Percentiles rank a stretch among this genome's conserved stretches.
These are phyloP conservation scores for Diaporthe sp. DNA, from an alignment of 2,329 filamentous ascomycete species.

Conservation along the genomic window DNA sequence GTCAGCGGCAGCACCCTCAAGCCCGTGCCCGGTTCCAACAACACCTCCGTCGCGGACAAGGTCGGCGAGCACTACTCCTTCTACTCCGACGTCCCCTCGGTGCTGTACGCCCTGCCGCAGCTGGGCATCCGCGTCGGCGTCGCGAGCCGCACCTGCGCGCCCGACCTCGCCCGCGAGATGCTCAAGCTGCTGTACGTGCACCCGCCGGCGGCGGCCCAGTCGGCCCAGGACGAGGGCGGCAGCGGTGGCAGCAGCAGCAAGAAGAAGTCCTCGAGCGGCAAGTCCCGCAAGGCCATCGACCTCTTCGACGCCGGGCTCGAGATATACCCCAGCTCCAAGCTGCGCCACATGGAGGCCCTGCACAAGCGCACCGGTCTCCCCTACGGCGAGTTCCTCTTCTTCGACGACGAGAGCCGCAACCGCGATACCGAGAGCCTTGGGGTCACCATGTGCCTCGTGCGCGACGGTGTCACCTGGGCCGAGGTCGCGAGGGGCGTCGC, in stretches of 20 bases:
- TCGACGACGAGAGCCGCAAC: conserved; percentile 92
- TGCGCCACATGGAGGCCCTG: conserved; percentile 84
- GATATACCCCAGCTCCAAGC: conserved; percentile 85
- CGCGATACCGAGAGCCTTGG: conserved; percentile 84
- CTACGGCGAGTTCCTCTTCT: conserved; percentile 93
- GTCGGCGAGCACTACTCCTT: conserved; percentile 78
- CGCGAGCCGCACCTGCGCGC: conserved; percentile 85
- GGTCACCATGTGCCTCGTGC: conserved; percentile 86
- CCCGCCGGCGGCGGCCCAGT: conserved; percentile 44
- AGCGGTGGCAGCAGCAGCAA: conserved; percentile 42
- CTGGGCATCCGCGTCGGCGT: conserved; percentile 72
- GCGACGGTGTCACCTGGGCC: conserved; percentile 81
- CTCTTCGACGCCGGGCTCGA: conserved; percentile 73
- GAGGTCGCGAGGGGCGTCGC: conserved; percentile 85
- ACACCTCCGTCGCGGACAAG: conserved; percentile 62
- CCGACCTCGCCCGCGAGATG: conserved; percentile 84
- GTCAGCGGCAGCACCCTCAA: conserved; percentile 78
- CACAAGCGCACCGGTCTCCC: conserved; percentile 77
- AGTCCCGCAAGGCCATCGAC: conserved; percentile 65
- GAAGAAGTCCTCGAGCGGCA: conserved; percentile 45
- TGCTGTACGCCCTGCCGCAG: conserved; percentile 72
- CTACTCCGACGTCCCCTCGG: conserved; percentile 77
- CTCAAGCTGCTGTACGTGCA: conserved; percentile 79
- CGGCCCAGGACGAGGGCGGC: conserved; percentile 43
- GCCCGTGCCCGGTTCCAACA: conserved; percentile 56